Evolutionary conservation across 2,329 filamentous ascomycete genomes (phyloP).

Genomic region (Fusarium kyushuense): DNA sequence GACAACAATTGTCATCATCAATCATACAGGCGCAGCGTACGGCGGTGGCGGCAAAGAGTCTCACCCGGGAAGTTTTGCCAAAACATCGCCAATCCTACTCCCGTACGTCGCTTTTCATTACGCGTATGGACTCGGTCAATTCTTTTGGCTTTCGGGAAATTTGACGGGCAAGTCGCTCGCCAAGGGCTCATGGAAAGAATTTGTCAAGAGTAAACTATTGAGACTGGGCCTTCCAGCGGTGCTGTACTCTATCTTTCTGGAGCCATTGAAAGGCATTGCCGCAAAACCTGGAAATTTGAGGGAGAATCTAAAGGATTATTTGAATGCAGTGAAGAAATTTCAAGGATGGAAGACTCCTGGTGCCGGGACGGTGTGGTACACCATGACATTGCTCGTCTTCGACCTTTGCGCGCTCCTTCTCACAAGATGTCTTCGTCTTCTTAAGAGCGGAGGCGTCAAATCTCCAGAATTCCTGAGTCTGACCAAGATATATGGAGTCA

Average conservation of each 20-base stretch:
- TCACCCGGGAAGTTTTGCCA: slow-evolving; percentile 4
- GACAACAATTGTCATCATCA: slow-evolving; percentile 16
- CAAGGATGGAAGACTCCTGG: slow-evolving; percentile 7
- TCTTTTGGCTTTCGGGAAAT: slow-evolving; percentile 6
- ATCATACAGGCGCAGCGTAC: slow-evolving; percentile 8
- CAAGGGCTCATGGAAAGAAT: slow-evolving; percentile 8
- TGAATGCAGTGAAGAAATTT: not conserved
- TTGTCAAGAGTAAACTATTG: slow-evolving; percentile 5
- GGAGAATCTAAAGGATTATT: slow-evolving; percentile 1
- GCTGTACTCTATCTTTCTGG: not conserved
- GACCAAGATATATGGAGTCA: slow-evolving; percentile 1
- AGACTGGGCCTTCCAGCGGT: slow-evolving; percentile 1
- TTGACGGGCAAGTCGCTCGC: slow-evolving; percentile 2
- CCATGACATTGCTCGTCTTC: slow-evolving; percentile 6
- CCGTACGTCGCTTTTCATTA: slow-evolving; percentile 6
- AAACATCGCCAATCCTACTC: slow-evolving; percentile 2
- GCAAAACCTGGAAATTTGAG: not conserved
- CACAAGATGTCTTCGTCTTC: not conserved
- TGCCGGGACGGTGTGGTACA: slow-evolving; percentile 6
- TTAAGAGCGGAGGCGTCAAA: not conserved
- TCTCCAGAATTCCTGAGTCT: not conserved
- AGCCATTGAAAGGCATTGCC: not conserved
- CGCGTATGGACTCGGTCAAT: slow-evolving; percentile 6
- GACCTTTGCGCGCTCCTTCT: slow-evolving; percentile 1
- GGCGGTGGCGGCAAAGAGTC: not conserved